These are phyloP conservation scores for Botryobasidium botryosum DNA, from an alignment of 768 basidiomycete genomes.

Conservation along the genomic window DNA sequence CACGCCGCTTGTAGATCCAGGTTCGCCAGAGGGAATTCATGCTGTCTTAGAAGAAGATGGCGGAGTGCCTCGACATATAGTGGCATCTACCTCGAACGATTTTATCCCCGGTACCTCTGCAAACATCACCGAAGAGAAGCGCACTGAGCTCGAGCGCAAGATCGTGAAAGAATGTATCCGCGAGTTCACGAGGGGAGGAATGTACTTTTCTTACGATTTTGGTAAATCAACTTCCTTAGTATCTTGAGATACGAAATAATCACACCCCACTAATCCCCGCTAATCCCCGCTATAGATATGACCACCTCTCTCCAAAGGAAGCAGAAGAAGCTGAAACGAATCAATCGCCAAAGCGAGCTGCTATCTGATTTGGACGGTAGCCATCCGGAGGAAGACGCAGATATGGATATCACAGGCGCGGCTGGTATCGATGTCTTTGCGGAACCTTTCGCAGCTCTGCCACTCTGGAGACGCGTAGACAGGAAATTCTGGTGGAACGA, in stretches of 20 bases:
- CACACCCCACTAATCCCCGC: background rate
- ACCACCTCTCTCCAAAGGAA: slow-evolving; percentile 74
- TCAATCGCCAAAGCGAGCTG: slow-evolving; percentile 40
- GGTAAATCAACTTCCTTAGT: slow-evolving; percentile 29
- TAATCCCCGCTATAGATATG: slow-evolving; percentile 36
- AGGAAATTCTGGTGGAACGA: slow-evolving; percentile 96
- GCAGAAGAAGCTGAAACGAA: slow-evolving; percentile 42
- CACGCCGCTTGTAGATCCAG: background rate
- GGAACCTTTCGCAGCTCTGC: slow-evolving; percentile 63
- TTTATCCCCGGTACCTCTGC: slow-evolving; percentile 28
- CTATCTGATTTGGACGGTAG: slow-evolving; percentile 31
- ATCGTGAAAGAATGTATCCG: slow-evolving; percentile 62
- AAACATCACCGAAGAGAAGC: slow-evolving; percentile 49
- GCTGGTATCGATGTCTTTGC: slow-evolving; percentile 34
- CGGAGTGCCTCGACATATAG: too few species aligned
- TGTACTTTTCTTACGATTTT: slow-evolving; percentile 81
- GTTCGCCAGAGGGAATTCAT: background rate
- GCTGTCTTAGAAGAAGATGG: background rate
- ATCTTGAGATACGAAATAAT: too few species aligned
- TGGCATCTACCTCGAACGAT: background rate
- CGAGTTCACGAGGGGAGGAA: slow-evolving; percentile 66
- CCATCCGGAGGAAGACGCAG: slow-evolving; percentile 13
- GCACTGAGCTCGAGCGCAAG: slow-evolving; percentile 65
- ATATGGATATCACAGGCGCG: slow-evolving; percentile 12
- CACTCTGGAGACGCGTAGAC: slow-evolving; percentile 84